phyloP scores from a whole-genome alignment of 1,139 yeast genomes.

The Hemisphaericaspora subhashii region DNA sequence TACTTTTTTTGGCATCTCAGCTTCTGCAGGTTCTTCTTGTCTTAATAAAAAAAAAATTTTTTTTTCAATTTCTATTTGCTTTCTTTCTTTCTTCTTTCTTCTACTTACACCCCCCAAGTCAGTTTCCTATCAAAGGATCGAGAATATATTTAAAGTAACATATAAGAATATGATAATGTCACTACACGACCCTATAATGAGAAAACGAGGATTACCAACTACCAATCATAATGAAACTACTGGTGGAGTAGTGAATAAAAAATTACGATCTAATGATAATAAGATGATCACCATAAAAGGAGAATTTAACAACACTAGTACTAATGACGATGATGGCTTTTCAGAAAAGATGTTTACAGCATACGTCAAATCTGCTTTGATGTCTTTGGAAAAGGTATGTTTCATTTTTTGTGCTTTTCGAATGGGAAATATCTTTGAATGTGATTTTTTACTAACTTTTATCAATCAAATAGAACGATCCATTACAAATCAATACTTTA shows the following conservation, averaged over 20 bases:
- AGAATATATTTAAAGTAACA: no score
- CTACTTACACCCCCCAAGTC: no score
- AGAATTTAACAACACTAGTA: background rate
- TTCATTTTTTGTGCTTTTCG: slow-evolving; percentile 16
- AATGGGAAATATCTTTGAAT: no score
- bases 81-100: background rate
- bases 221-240: slow-evolving; percentile 6
- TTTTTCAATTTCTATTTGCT: background rate
- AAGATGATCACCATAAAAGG: background rate
- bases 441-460: slow-evolving; percentile 19
- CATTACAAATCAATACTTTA: slow-evolving; percentile 35
- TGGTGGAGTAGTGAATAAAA: slow-evolving; percentile 12
- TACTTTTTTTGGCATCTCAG: no score
- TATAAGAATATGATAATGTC: slow-evolving; percentile 32
- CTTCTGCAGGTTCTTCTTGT: no score
- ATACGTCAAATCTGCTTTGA: slow-evolving; percentile 67
- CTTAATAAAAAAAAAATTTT: no score
- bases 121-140: no score
- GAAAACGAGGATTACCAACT: slow-evolving; percentile 23
- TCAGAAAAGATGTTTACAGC: slow-evolving; percentile 62
- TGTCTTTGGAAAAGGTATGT: slow-evolving; percentile 63
- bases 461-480: slow-evolving; percentile 27
- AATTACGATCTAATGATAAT: slow-evolving; percentile 10
- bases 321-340: slow-evolving; percentile 22
- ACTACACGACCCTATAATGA: slow-evolving; percentile 28